Evolutionary conservation across 1,139 yeast species (phyloP).

Genomic region (Taphrina flavorubra): DNA sequence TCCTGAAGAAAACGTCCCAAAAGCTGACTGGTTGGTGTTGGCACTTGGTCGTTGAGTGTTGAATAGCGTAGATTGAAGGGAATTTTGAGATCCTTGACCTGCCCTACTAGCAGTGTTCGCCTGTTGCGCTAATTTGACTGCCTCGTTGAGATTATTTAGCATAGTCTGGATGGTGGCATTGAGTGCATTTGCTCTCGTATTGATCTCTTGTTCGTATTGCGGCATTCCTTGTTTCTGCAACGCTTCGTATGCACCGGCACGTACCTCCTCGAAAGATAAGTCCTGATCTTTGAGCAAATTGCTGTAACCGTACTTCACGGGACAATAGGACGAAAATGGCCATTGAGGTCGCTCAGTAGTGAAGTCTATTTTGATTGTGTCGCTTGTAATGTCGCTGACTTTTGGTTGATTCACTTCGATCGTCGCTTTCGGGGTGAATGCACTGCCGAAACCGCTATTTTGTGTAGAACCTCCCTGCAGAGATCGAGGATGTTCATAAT

Average conservation of each 20-base stretch:
- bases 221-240: slow-evolving; percentile 7
- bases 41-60: background rate
- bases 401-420: background rate
- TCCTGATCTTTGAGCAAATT: slow-evolving; percentile 38
- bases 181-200: background rate
- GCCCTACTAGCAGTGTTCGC: background rate
- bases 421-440: background rate
- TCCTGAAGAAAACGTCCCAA: background rate
- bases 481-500: slow-evolving; percentile 30
- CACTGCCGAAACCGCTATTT: background rate
- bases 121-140: slow-evolving; percentile 8
- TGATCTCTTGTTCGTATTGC: slow-evolving; percentile 8
- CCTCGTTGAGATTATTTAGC: slow-evolving; percentile 15
- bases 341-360: slow-evolving; percentile 32
- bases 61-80: background rate
- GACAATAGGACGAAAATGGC: slow-evolving; percentile 40
- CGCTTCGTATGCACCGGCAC: slow-evolving; percentile 32
- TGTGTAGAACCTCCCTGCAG: background rate
- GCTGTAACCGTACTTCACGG: slow-evolving; percentile 28
- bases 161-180: slow-evolving; percentile 6
- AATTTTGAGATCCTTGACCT: background rate
- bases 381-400: slow-evolving; percentile 1
- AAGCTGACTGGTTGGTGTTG: background rate
- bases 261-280: slow-evolving; percentile 37
- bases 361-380: slow-evolving; percentile 18